Evolutionary conservation across 805 yeast species (phyloP).

Genomic region (Schizosaccharomyces octosporus): DNA sequence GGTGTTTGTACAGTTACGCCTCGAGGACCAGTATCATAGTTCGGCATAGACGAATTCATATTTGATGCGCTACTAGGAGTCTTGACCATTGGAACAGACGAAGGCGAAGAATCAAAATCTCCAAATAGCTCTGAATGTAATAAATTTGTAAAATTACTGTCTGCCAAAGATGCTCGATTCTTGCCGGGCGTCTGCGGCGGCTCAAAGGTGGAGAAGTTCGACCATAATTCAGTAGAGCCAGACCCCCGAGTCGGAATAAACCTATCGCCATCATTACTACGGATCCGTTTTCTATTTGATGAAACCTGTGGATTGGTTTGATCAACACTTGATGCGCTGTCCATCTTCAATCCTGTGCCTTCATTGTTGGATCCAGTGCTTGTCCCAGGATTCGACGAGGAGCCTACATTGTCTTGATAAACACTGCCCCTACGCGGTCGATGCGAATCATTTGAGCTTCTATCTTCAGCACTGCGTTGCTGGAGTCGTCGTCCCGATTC

Average conservation of each 20-base stretch:
- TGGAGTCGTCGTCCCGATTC: too few relatives aligned
- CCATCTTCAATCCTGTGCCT: too few relatives aligned
- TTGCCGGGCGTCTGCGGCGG: slow-evolving; percentile 16
- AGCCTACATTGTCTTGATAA: neutral
- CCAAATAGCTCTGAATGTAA: slow-evolving; percentile 81
- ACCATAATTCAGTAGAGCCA: slow-evolving; percentile 42
- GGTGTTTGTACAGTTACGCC: neutral
- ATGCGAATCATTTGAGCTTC: too few relatives aligned
- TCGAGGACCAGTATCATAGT: neutral
- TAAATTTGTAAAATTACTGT: slow-evolving; percentile 63
- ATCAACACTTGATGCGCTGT: too few relatives aligned
- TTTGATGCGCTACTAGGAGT: neutral
- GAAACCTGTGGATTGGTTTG: neutral
- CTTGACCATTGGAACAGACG: neutral
- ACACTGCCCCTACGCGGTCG: too few relatives aligned
- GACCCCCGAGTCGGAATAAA: slow-evolving; percentile 76
- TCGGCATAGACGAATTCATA: slow-evolving; percentile 18
- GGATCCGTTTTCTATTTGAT: neutral
- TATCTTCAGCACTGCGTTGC: too few relatives aligned
- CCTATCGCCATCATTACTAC: slow-evolving; percentile 41
- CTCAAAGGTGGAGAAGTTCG: slow-evolving; percentile 42
- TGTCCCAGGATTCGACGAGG: neutral
- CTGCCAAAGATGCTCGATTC: slow-evolving; percentile 5
- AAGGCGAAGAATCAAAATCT: slow-evolving; percentile 26
- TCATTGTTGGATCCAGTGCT: too few relatives aligned